A percentile compares a stretch with the other conserved stretches of the same genome.
These are phyloP conservation scores for Astrothelium macrocarpum DNA, from an alignment of 495 filamentous ascomycete genomes.

Conservation along the genomic window DNA sequence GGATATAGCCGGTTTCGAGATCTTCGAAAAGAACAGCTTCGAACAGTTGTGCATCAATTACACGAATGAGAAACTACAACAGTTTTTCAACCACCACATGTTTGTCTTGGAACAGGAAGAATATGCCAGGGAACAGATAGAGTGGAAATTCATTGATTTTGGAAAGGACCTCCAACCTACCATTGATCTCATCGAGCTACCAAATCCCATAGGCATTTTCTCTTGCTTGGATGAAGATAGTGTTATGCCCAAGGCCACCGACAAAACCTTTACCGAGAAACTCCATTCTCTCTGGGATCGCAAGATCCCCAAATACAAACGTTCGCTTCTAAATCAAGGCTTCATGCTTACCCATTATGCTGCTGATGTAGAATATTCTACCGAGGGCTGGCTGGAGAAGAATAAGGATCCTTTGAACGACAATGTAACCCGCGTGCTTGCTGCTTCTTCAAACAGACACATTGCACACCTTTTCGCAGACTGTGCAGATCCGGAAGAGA, in stretches of 20 bases:
- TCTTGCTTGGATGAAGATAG: slow-evolving; percentile 97
- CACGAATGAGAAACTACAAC: slow-evolving; percentile 98
- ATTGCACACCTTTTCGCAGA: slow-evolving; percentile 80
- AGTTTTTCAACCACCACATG: slow-evolving; percentile 99
- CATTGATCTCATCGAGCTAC: slow-evolving; percentile 91
- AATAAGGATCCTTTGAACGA: slow-evolving; percentile 99
- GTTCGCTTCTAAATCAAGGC: slow-evolving; percentile 77
- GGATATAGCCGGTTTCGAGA: slow-evolving; percentile 98
- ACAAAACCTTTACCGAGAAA: slow-evolving; percentile 95
- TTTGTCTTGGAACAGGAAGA: slow-evolving; percentile 99
- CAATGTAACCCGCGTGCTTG: slow-evolving; percentile 83
- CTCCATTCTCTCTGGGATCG: slow-evolving; percentile 93
- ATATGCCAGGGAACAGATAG: slow-evolving; percentile 94
- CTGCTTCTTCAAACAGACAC: slow-evolving; percentile 70
- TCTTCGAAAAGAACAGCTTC: slow-evolving; percentile 97
- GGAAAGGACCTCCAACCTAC: slow-evolving; percentile 95
- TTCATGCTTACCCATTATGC: slow-evolving; percentile 99
- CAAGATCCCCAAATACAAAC: slow-evolving; percentile 86
- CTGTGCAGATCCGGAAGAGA: slow-evolving; percentile 68
- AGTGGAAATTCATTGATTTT: slow-evolving; percentile 99
- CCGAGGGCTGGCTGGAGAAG: slow-evolving; percentile 93
- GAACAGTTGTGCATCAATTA: slow-evolving; percentile 99
- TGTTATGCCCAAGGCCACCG: slow-evolving; percentile 98
- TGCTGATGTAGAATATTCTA: slow-evolving; percentile 94
- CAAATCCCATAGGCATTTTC: slow-evolving; percentile 97